These are phyloP conservation scores for Globisporangium paddicum DNA, from an alignment of 352 stramenopile species.

Conservation along the genomic window DNA sequence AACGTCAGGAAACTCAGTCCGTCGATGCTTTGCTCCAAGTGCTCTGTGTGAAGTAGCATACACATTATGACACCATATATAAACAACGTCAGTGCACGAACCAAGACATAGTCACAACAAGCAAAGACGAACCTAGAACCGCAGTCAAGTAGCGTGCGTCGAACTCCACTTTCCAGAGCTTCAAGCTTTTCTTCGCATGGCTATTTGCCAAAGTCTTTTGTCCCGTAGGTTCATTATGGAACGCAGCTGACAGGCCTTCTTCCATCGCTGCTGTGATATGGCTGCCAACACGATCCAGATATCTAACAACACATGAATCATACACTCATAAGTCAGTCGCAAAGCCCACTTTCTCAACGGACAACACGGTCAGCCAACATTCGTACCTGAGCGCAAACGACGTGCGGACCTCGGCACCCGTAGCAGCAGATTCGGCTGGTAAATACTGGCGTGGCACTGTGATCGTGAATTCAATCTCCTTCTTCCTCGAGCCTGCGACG, in stretches of 20 bases:
- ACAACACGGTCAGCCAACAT: background rate
- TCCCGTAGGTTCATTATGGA: background rate
- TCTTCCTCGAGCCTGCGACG: constrained; percentile 47
- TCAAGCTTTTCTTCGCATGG: constrained; percentile 11
- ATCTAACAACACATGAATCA: constrained; percentile 11
- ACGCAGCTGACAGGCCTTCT: background rate
- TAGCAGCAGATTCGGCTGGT: background rate
- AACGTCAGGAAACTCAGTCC: constrained; percentile 45
- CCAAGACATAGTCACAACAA: background rate
- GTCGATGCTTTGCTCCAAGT: constrained; percentile 39
- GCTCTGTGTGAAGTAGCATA: constrained; percentile 19
- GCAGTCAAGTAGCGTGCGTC: constrained; percentile 57
- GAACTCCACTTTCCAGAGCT: constrained; percentile 76
- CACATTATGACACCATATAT: background rate
- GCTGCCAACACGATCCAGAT: constrained; percentile 49
- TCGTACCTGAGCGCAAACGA: constrained; percentile 49
- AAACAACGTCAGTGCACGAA: background rate
- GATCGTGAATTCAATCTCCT: constrained; percentile 71
- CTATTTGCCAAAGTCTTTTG: background rate
- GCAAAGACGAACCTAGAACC: constrained; percentile 39
- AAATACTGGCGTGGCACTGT: constrained; percentile 15
- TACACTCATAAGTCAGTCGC: background rate
- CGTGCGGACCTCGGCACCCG: constrained; percentile 30
- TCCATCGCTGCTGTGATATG: constrained; percentile 6
- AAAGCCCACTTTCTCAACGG: background rate